phyloP scores from a whole-genome alignment of 2,329 filamentous ascomycete species.

The Hypomyces rosellus region DNA sequence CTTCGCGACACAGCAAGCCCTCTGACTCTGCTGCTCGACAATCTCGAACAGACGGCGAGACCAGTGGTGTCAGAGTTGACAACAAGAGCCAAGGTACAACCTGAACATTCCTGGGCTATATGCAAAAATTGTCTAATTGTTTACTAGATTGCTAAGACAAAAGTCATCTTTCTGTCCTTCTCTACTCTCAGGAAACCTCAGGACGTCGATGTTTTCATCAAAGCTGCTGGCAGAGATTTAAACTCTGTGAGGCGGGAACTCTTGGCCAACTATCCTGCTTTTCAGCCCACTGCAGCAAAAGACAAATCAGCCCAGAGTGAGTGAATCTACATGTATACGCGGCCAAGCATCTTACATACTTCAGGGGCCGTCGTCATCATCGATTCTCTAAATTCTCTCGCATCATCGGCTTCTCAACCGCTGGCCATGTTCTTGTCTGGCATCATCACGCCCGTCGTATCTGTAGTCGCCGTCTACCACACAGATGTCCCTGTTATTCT shows the following conservation, averaged over 20 bases:
- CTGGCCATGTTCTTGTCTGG: slow-evolving; percentile 65
- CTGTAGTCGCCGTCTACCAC: slow-evolving; percentile 77
- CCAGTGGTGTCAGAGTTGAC: slow-evolving; percentile 69
- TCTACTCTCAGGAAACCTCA: slow-evolving; percentile 61
- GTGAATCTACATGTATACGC: slow-evolving; percentile 14
- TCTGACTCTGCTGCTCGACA: slow-evolving; percentile 80
- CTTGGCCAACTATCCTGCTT: slow-evolving; percentile 39
- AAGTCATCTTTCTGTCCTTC: slow-evolving; percentile 72
- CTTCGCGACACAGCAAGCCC: slow-evolving; percentile 75
- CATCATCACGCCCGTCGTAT: slow-evolving; percentile 58
- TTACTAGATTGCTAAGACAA: slow-evolving; percentile 52
- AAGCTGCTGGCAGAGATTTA: slow-evolving; percentile 53
- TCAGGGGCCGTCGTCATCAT: slow-evolving; percentile 69
- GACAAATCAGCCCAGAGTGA: slow-evolving; percentile 38
- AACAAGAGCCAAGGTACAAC: slow-evolving; percentile 60
- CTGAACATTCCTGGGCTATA: neutral
- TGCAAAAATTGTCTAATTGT: neutral
- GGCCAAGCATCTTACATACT: neutral
- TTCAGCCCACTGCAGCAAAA: slow-evolving; percentile 30
- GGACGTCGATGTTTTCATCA: slow-evolving; percentile 62
- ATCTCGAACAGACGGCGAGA: slow-evolving; percentile 70
- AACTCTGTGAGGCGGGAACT: slow-evolving; percentile 55
- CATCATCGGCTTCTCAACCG: slow-evolving; percentile 45
- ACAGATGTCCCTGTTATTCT: slow-evolving; percentile 62
- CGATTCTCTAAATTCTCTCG: slow-evolving; percentile 69